Conservation (phyloP, 305 asterid species). For the Vinca major region DNA sequence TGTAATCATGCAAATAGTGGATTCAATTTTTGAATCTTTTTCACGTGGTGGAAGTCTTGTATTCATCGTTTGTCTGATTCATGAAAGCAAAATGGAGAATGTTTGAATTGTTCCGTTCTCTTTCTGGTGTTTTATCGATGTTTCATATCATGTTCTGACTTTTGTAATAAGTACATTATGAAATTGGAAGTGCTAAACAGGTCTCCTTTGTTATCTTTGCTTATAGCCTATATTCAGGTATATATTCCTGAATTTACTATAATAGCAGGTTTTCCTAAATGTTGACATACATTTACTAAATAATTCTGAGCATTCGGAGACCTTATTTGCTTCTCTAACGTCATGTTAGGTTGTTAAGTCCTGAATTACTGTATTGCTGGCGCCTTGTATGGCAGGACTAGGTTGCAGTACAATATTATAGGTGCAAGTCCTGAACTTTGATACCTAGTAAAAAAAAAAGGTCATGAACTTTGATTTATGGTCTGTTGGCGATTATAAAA, state of each 20-base stretch:
- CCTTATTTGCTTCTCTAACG: too few relatives aligned
- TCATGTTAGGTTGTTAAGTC: too few relatives aligned
- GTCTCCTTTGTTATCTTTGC: background rate
- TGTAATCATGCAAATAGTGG: background rate
- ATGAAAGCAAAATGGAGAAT: background rate
- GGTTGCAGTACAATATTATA: background rate
- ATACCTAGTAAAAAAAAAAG: too few relatives aligned
- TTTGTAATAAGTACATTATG: background rate
- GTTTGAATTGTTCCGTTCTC: background rate
- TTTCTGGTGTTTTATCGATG: background rate
- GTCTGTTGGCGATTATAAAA: background rate
- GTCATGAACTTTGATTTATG: background rate
- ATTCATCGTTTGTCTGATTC: background rate
- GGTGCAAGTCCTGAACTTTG: background rate
- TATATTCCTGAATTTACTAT: background rate
- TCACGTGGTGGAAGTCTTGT: background rate
- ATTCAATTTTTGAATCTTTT: background rate
- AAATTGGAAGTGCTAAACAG: background rate
- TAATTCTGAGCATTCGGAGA: too few relatives aligned
- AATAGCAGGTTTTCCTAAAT: background rate
- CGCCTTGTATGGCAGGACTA: too few relatives aligned
- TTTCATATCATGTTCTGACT: background rate
- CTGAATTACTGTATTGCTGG: too few relatives aligned
- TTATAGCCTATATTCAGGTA: background rate
- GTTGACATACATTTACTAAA: background rate